These are phyloP conservation scores for Eucalyptus coolabah DNA, from an alignment of 345 rosid genomes.

Conservation along the genomic window DNA sequence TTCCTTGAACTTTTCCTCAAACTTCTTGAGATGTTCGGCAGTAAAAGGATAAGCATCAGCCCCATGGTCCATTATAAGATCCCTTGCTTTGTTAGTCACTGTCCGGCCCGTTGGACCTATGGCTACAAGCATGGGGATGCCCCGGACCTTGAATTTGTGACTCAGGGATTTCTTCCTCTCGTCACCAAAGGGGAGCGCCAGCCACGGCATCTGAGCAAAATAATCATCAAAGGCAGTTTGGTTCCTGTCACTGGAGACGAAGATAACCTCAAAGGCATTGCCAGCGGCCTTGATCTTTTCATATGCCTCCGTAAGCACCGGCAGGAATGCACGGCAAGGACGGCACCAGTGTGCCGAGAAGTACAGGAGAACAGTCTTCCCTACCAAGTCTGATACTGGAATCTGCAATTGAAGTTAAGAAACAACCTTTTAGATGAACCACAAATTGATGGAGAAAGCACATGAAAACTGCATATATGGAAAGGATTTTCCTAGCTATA, in stretches of 20 bases:
- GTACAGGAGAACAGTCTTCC: constrained; percentile 30
- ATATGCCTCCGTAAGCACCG: constrained; percentile 16
- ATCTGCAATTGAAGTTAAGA: constrained; percentile 5
- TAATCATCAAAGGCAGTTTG: constrained; percentile 11
- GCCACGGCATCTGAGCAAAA: constrained; percentile 31
- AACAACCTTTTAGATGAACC: neutral
- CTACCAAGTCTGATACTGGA: constrained; percentile 18
- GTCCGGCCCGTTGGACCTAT: constrained; percentile 24
- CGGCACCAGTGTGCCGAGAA: constrained; percentile 40
- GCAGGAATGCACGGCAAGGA: constrained; percentile 30
- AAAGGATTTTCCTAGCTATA: neutral
- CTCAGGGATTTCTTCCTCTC: constrained; percentile 11
- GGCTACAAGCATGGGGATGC: constrained; percentile 24
- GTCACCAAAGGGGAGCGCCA: constrained; percentile 28
- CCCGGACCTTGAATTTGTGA: constrained; percentile 13
- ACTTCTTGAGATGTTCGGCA: constrained; percentile 1
- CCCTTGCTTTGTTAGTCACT: constrained; percentile 7
- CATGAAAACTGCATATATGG: neutral
- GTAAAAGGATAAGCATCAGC: constrained; percentile 35
- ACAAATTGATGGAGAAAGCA: neutral
- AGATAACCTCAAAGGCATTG: constrained; percentile 19
- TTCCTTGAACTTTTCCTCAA: constrained; percentile 19
- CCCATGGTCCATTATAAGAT: constrained; percentile 6
- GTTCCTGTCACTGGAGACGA: constrained; percentile 27
- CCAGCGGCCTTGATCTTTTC: constrained; percentile 14